phyloP scores from a whole-genome alignment of 352 stramenopile genomes.

The Thalassiosira livingstoniorum region DNA sequence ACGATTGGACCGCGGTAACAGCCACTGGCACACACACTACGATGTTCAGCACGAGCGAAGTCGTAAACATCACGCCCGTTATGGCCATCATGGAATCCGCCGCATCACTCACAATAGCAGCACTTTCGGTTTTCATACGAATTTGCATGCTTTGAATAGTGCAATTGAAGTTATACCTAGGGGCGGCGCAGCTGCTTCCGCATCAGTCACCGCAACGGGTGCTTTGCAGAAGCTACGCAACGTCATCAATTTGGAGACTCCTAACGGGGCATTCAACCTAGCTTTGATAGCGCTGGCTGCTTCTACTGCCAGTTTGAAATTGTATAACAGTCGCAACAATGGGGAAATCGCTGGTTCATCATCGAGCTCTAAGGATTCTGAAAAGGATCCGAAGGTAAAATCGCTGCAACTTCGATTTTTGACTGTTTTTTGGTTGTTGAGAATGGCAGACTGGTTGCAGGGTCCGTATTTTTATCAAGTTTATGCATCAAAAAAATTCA shows the following conservation, averaged over 20 bases:
- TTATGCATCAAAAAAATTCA: conserved; percentile 83
- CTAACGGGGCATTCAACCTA: conserved; percentile 48
- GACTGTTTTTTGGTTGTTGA: conserved; percentile 87
- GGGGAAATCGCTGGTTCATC: conserved; percentile 19
- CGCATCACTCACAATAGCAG: not conserved
- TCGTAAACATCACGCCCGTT: not conserved
- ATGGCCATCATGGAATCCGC: not conserved
- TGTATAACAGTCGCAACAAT: conserved; percentile 18
- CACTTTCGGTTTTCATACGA: not conserved
- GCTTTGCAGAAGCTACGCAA: conserved; percentile 3
- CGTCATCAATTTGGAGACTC: conserved; percentile 19
- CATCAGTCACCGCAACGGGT: not conserved
- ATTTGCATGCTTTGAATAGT: not conserved
- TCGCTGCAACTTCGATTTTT: conserved; percentile 79
- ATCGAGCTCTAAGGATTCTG: not conserved
- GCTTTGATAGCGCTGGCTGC: conserved; percentile 44
- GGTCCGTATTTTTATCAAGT: conserved; percentile 86
- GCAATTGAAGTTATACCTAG: conserved; percentile 37
- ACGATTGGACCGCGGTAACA: not conserved
- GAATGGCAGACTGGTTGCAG: conserved; percentile 84
- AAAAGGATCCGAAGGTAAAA: conserved; percentile 55
- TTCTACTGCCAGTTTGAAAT: conserved; percentile 42
- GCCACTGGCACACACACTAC: not conserved
- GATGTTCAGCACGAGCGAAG: not conserved
- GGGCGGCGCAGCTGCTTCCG: conserved; percentile 29